phyloP scores from a whole-genome alignment of 2,329 filamentous ascomycete genomes.

The Ceratocystis ficicola region DNA sequence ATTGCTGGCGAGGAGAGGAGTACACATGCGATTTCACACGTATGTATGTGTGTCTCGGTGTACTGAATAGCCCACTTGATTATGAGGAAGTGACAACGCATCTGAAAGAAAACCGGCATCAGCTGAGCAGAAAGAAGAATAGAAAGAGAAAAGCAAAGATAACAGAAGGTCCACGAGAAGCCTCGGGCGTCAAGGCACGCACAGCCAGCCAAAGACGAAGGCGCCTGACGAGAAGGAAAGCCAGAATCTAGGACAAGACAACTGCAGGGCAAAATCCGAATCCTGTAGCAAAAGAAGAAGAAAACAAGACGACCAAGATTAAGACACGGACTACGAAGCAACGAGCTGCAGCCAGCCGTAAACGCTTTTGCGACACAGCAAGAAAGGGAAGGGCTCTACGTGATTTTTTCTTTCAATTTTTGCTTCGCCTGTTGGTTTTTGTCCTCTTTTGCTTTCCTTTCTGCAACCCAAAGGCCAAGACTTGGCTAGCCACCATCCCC shows the following conservation, averaged over 20 bases:
- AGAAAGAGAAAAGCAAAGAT: neutral
- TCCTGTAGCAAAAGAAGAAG: neutral
- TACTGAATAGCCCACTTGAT: neutral
- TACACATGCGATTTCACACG: too few relatives aligned
- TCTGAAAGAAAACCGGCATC: too few relatives aligned
- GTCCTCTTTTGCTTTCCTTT: neutral
- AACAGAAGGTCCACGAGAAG: neutral
- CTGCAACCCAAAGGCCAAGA: neutral
- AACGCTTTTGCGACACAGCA: neutral
- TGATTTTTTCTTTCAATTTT: neutral
- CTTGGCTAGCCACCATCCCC: neutral
- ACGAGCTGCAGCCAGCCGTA: neutral
- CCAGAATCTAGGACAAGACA: neutral
- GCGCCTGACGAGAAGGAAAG: slow-evolving; percentile 2
- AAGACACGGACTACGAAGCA: slow-evolving; percentile 4
- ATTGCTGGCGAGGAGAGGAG: too few relatives aligned
- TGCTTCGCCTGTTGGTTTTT: neutral
- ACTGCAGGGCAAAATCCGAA: slow-evolving; percentile 3
- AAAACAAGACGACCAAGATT: neutral
- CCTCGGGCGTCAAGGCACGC: neutral
- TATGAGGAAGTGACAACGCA: too few relatives aligned
- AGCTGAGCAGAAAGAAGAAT: neutral
- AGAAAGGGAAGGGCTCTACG: neutral
- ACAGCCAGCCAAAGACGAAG: neutral
- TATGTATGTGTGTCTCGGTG: too few relatives aligned